Percentiles rank a stretch among this genome's conserved stretches.
Conservation (phyloP, 352 stramenopile genomes). For the Phytophthora pseudosyringae region DNA sequence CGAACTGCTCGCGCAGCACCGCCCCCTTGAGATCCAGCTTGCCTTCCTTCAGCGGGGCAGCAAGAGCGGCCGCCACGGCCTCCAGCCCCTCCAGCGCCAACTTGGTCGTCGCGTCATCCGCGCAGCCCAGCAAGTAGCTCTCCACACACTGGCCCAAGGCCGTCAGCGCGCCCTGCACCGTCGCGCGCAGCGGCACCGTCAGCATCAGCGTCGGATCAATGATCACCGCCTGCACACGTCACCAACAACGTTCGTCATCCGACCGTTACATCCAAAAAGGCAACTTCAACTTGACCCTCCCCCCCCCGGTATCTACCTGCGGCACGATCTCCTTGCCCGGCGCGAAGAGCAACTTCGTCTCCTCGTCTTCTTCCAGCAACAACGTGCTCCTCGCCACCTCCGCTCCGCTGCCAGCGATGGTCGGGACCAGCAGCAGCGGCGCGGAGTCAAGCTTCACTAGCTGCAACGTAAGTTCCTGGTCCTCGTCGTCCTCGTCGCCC, state of each 20-base stretch:
- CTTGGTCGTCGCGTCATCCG: slow-evolving; percentile 44
- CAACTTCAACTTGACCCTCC: slow-evolving; percentile 20
- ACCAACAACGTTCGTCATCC: slow-evolving; percentile 12
- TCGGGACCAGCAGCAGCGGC: slow-evolving; percentile 69
- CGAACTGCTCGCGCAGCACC: slow-evolving; percentile 57
- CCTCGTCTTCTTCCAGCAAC: slow-evolving; percentile 70
- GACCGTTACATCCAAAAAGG: slow-evolving; percentile 2
- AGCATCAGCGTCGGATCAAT: slow-evolving; percentile 73
- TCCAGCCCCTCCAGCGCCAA: slow-evolving; percentile 71
- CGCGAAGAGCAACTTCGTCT: slow-evolving; percentile 63
- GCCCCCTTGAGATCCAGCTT: slow-evolving; percentile 71
- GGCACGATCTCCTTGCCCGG: slow-evolving; percentile 47
- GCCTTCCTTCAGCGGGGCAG: slow-evolving; percentile 61
- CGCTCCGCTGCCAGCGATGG: slow-evolving; percentile 56
- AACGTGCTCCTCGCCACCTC: slow-evolving; percentile 61
- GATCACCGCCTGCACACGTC: slow-evolving; percentile 51
- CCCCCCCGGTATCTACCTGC: slow-evolving; percentile 28
- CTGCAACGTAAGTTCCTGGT: slow-evolving; percentile 23
- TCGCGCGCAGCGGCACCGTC: slow-evolving; percentile 60
- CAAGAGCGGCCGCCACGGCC: slow-evolving; percentile 55
- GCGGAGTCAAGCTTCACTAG: slow-evolving; percentile 22
- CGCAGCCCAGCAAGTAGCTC: slow-evolving; percentile 67
- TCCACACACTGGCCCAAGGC: slow-evolving; percentile 79
- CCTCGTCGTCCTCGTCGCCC: slow-evolving; percentile 22
- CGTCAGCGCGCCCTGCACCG: slow-evolving; percentile 65